Evolutionary conservation across 257 asterid genomes (phyloP).

Genomic region (Nicotiana obtusifolia): DNA sequence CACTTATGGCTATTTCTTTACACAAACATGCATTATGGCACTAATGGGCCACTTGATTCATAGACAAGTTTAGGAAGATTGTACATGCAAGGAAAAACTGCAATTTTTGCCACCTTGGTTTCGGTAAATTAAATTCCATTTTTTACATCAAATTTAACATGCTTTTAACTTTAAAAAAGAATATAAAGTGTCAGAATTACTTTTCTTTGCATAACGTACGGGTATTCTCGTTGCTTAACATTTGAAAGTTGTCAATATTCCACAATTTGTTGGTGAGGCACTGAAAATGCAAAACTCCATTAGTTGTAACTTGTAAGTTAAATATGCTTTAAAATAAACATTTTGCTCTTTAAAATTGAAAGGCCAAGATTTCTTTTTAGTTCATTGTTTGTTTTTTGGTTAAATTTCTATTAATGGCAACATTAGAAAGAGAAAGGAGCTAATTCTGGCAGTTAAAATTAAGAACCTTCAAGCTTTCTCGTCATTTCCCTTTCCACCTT

Average conservation of each 20-base stretch:
- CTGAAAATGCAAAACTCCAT: background rate
- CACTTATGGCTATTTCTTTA: constrained; percentile 2
- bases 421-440: too few relatives aligned
- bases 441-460: too few relatives aligned
- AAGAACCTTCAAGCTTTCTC: too few relatives aligned
- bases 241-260: too few relatives aligned
- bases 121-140: background rate
- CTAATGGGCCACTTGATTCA: background rate
- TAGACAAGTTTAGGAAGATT: background rate
- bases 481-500: too few relatives aligned
- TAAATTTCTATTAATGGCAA: too few relatives aligned
- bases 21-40: background rate
- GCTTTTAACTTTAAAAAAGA: too few relatives aligned
- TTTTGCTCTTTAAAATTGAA: too few relatives aligned
- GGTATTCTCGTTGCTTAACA: background rate
- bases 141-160: background rate
- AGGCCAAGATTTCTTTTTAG: too few relatives aligned
- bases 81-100: background rate
- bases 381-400: too few relatives aligned
- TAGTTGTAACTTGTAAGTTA: background rate
- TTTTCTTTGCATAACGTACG: background rate
- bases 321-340: background rate
- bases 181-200: background rate
- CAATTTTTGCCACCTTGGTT: background rate
- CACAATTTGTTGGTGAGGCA: background rate